These are phyloP conservation scores for Magnolia changhungtana DNA, from an alignment of 164 flowering plant species.

Conservation along the genomic window DNA sequence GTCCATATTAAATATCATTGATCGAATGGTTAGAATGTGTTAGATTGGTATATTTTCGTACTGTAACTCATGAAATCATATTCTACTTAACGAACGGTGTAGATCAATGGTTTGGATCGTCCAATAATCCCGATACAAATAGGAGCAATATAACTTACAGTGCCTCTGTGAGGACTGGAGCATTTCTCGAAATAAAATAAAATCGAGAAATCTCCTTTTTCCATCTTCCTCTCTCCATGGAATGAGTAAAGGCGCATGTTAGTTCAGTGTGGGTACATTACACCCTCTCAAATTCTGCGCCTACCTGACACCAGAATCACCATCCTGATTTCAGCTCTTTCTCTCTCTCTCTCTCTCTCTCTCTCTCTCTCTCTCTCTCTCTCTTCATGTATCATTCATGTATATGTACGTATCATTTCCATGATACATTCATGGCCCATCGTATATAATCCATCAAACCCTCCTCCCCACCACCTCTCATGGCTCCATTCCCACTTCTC, in stretches of 20 bases:
- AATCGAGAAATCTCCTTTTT: not conserved
- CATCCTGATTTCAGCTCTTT: constrained; percentile 21
- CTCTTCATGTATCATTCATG: not conserved
- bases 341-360: not conserved
- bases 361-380: constrained; percentile 17
- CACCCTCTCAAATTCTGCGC: constrained; percentile 47
- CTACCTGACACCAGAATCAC: constrained; percentile 34
- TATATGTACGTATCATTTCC: not conserved
- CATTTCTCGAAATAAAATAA: not conserved
- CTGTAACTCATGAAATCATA: too few relatives aligned
- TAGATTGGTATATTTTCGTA: too few relatives aligned
- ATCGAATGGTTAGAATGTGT: too few relatives aligned
- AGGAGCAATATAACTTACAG: too few relatives aligned
- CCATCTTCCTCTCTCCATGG: constrained; percentile 6
- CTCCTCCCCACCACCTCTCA: constrained; percentile 13
- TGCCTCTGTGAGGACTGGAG: too few relatives aligned
- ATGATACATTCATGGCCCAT: constrained; percentile 5
- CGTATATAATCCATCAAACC: not conserved
- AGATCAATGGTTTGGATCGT: too few relatives aligned
- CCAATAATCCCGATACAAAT: too few relatives aligned
- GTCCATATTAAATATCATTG: too few relatives aligned
- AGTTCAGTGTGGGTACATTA: constrained; percentile 9
- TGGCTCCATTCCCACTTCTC: constrained; percentile 26
- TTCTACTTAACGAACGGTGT: too few relatives aligned
- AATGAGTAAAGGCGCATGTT: constrained; percentile 17